phyloP scores from a whole-genome alignment of 371 early-diverging fungal species.

The Phascolomyces articulosus region DNA sequence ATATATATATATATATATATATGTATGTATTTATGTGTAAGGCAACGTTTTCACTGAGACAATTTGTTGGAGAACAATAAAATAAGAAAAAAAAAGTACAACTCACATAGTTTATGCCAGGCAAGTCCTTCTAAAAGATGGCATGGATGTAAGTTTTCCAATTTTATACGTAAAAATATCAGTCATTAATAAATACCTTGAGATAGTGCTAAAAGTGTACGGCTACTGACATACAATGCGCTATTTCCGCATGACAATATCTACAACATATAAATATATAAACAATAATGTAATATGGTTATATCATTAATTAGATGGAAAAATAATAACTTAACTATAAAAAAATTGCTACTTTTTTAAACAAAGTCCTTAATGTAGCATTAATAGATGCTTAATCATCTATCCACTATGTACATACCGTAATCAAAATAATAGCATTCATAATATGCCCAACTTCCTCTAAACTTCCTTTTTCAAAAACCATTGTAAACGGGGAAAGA shows the following conservation, averaged over 20 bases:
- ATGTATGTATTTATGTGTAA: too few relatives aligned
- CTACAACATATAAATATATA: too few relatives aligned
- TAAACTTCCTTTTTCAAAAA: conserved; percentile 69
- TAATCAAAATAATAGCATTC: conserved; percentile 77
- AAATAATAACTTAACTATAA: too few relatives aligned
- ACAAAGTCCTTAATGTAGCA: too few relatives aligned
- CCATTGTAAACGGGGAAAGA: conserved; percentile 72
- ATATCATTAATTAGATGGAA: neutral
- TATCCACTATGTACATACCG: conserved; percentile 39
- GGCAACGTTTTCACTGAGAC: too few relatives aligned
- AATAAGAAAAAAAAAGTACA: neutral
- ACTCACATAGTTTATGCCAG: conserved; percentile 52
- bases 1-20: too few relatives aligned
- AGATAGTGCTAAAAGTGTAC: conserved; percentile 67
- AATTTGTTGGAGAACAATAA: too few relatives aligned
- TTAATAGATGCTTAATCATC: too few relatives aligned
- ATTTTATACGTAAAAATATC: too few relatives aligned
- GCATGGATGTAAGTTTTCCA: too few relatives aligned
- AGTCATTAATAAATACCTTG: conserved; percentile 10
- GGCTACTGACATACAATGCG: conserved; percentile 71
- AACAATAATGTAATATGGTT: neutral
- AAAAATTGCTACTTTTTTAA: too few relatives aligned
- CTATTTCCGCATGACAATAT: conserved; percentile 76
- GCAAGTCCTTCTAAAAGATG: conserved; percentile 59
- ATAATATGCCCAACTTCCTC: conserved; percentile 64